Base-by-base conservation (phyloP, 805 yeast species). In the Candida tibetensis region DNA sequence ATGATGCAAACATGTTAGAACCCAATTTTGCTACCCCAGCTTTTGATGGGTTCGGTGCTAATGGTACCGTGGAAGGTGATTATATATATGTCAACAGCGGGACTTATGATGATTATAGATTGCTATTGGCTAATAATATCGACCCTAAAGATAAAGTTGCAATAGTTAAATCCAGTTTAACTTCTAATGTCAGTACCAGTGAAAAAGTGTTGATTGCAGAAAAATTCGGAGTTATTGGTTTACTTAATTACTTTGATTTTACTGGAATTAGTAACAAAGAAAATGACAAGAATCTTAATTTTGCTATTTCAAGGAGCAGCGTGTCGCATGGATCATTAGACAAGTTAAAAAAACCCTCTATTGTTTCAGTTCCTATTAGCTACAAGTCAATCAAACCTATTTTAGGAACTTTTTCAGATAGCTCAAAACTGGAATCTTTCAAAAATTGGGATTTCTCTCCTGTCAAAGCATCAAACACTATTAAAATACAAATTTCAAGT, bases 81-180 rank as follows among this genome's bases (percentile, higher is more conserved):
- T 65, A 50, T 43, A 39, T 66, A 2, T 63, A 36, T 48, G 68
- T 50, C 6, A 60, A 63, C 37, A 45, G 50, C n/a, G 73, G 70
- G 3, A 34, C 48, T 2, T 41, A 44, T 1, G 51, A 48, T 1
- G 74, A 69, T 37, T 64, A 55, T 32, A 42, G 39, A 4, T 28
- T 47, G 3, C 40, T 67, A 19, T 15, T 30, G 9, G 38, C 48
- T 8, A 42, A 55, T 23, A 49, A 49, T 1, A 43, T 60, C 13
- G 37, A 41, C 14, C 43, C 60, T 1, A 33, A 35, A 4, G 55
- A 48, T 13, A 62, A 57, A 36, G 55, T 66, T 22, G 66, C 58
- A 12, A 52, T 69, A 8, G 53, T 62, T 6, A 47, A 48, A 31
- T 44, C 54, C 0, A 14, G 33, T 5, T 32, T 44, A 26, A 23